These are phyloP conservation scores for Ustanciosporium gigantosporum DNA, from an alignment of 1,284 basidiomycete genomes.

Conservation along the genomic window DNA sequence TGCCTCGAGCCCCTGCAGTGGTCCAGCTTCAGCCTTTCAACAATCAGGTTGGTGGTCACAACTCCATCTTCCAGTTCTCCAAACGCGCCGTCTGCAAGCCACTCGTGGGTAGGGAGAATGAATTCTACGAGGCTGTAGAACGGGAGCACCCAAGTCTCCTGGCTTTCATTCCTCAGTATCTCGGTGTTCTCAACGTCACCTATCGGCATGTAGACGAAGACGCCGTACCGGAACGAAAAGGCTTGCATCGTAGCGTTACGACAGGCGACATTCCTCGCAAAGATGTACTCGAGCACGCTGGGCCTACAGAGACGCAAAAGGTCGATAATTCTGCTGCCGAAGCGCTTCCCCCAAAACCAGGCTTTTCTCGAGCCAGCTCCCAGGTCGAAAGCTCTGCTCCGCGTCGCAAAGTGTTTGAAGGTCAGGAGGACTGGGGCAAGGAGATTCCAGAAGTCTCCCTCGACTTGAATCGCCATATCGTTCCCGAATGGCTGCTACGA, in stretches of 20 bases:
- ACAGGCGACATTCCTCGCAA: background rate
- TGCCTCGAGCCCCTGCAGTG: constrained; percentile 41
- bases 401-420: constrained; percentile 55
- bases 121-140: constrained; percentile 97
- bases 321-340: background rate
- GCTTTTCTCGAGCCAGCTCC: constrained; percentile 6
- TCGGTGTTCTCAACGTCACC: constrained; percentile 96
- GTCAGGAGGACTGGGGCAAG: constrained; percentile 49
- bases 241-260: background rate
- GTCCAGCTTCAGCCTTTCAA: constrained; percentile 94
- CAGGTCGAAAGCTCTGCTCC: constrained; percentile 52
- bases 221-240: background rate
- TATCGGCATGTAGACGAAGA: constrained; percentile 65
- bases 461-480: constrained; percentile 90
- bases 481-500: constrained; percentile 82
- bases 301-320: too few relatives aligned
- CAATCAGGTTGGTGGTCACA: constrained; percentile 97
- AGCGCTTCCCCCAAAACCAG: background rate
- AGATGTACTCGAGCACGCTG: too few relatives aligned
- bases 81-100: constrained; percentile 99
- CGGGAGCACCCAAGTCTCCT: constrained; percentile 86
- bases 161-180: constrained; percentile 90
- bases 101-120: constrained; percentile 90
- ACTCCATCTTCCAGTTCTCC: constrained; percentile 96
- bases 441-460: constrained; percentile 75